Evolutionary conservation across 495 filamentous ascomycete species (phyloP).

Genomic region (Penicillium turbatum): DNA sequence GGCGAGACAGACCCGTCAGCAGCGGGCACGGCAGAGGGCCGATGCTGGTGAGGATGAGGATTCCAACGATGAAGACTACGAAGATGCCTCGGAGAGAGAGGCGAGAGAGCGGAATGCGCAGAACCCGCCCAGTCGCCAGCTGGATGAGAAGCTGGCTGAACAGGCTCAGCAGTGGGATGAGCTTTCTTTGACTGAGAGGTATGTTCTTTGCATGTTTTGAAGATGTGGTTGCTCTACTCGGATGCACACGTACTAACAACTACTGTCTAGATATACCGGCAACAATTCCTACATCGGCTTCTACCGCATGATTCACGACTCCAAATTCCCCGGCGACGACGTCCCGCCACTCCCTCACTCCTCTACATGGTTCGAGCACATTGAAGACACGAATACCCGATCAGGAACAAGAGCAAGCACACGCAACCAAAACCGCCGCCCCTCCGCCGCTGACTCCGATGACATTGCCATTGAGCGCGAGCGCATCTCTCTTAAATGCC

Average conservation of each 20-base stretch:
- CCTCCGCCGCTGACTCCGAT: conserved; percentile 49
- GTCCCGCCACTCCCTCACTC: conserved; percentile 61
- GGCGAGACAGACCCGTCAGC: conserved; percentile 14
- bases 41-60: conserved; percentile 17
- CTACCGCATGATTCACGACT: conserved; percentile 72
- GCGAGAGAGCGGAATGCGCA: conserved; percentile 16
- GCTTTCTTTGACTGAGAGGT: conserved; percentile 39
- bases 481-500: conserved; percentile 69
- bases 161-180: conserved; percentile 29
- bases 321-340: conserved; percentile 60
- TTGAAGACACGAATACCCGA: conserved; percentile 38
- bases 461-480: conserved; percentile 71
- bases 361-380: conserved; percentile 65
- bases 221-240: neutral
- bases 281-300: conserved; percentile 79
- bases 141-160: conserved; percentile 27
- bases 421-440: conserved; percentile 26
- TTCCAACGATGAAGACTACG: conserved; percentile 29
- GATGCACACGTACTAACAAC: neutral
- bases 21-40: conserved; percentile 18
- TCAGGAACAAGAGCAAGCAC: conserved; percentile 10
- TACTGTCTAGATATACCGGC: conserved; percentile 52
- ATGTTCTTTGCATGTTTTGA: neutral
- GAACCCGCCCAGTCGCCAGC: conserved; percentile 24
- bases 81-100: conserved; percentile 22